Conservation (phyloP, 148 eudicot species). For the Nepenthes mirabilis region DNA sequence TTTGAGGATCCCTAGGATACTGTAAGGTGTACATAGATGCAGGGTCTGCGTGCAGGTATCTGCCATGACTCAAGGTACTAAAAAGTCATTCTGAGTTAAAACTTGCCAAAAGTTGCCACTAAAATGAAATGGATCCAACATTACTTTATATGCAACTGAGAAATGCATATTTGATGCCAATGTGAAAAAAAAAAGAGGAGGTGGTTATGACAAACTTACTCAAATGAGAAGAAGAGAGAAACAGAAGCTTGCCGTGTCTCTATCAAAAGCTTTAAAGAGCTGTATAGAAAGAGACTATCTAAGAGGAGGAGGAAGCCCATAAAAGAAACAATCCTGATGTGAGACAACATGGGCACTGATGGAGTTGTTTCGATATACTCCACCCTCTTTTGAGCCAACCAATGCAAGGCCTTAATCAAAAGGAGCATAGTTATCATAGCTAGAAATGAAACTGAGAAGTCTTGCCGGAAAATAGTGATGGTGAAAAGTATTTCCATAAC, state of each 20-base stretch:
- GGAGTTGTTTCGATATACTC: conserved; percentile 98
- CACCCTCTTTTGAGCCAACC: conserved; percentile 98
- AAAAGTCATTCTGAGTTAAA: background rate
- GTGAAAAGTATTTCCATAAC: conserved; percentile 98
- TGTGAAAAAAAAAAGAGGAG: background rate
- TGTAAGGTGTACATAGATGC: no score
- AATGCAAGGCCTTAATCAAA: conserved; percentile 86
- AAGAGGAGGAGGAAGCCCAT: conserved; percentile 78
- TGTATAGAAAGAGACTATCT: conserved; percentile 67
- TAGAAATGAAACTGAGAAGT: conserved; percentile 86
- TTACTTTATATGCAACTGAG: no score
- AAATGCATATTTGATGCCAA: no score
- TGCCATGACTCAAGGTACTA: background rate
- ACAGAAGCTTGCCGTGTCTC: conserved; percentile 87
- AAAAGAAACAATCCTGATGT: conserved; percentile 80
- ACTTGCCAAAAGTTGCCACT: no score
- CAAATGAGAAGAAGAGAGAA: conserved; percentile 90
- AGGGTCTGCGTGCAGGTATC: no score
- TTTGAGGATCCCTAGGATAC: no score
- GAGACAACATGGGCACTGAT: conserved; percentile 66
- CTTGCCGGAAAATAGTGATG: conserved; percentile 89
- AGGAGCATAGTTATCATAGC: conserved; percentile 83
- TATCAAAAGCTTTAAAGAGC: conserved; percentile 50
- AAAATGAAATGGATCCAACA: no score
- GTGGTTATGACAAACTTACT: conserved; percentile 35